A percentile compares a stretch with the other conserved stretches of the same genome.
phyloP scores from a whole-genome alignment of 2,329 filamentous ascomycete genomes.

The Elsinoe necatrix region DNA sequence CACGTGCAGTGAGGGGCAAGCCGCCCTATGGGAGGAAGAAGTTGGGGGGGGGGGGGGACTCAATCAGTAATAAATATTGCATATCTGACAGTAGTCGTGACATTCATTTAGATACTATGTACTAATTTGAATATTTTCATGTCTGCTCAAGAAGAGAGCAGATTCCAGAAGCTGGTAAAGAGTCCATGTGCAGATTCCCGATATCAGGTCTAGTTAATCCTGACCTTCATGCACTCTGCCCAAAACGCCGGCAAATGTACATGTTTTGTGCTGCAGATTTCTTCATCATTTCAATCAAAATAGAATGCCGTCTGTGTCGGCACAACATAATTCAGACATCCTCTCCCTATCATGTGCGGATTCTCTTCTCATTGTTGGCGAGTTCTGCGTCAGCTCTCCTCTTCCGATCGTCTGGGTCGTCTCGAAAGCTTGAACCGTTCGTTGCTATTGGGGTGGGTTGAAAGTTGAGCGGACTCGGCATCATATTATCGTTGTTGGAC shows the following conservation, averaged over 20 bases:
- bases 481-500: conserved; percentile 65
- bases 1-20: background rate
- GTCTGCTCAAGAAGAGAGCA: background rate
- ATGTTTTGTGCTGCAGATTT: background rate
- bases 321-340: background rate
- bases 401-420: conserved; percentile 28
- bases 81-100: background rate
- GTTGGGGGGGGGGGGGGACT: too few species aligned
- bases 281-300: background rate
- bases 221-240: background rate
- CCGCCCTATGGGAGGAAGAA: background rate
- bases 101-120: background rate
- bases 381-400: conserved; percentile 23
- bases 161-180: conserved; percentile 2
- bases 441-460: conserved; percentile 59
- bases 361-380: conserved; percentile 22
- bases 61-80: background rate
- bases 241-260: background rate
- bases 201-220: background rate
- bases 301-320: background rate
- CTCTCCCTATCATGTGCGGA: conserved; percentile 18
- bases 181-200: background rate
- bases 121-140: background rate
- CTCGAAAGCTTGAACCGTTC: conserved; percentile 26
- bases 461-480: conserved; percentile 88